Evolutionary conservation across 148 eudicot species (phyloP).

Genomic region (Camellia granthamiana): DNA sequence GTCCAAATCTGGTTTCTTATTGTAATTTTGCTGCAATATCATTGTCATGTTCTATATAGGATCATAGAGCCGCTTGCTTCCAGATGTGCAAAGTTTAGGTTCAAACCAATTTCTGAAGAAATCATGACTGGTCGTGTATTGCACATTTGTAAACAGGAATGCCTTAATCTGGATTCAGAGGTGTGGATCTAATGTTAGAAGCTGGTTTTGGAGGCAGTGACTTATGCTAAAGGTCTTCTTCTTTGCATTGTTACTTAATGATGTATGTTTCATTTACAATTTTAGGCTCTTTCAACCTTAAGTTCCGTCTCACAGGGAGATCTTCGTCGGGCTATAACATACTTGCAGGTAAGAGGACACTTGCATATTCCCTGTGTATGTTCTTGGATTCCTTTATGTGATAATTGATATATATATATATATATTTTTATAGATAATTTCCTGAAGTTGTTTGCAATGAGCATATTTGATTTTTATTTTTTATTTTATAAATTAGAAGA

Average conservation of each 20-base stretch:
- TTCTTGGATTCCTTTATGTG: not conserved
- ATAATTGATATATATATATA: not conserved
- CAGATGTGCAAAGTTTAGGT: conserved; percentile 95
- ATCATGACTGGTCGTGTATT: conserved; percentile 72
- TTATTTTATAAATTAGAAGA: too few species aligned
- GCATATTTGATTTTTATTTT: not conserved
- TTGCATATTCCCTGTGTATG: not conserved
- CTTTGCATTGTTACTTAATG: conserved; percentile 8
- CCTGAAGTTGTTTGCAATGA: not conserved
- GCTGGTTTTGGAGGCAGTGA: not conserved
- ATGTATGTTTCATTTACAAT: conserved; percentile 5
- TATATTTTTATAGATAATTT: not conserved
- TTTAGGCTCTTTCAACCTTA: conserved; percentile 81
- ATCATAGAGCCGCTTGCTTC: conserved; percentile 96
- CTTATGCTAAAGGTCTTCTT: conserved; percentile 11
- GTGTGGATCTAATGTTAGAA: conserved; percentile 31
- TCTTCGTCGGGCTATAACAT: conserved; percentile 92
- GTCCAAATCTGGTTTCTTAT: not conserved
- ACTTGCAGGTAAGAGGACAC: conserved; percentile 63
- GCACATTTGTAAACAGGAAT: conserved; percentile 85
- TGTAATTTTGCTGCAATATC: conserved; percentile 8
- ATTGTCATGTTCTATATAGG: conserved; percentile 39
- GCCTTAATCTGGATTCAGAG: conserved; percentile 79
- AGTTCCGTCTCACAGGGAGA: conserved; percentile 96
- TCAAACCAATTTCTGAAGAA: conserved; percentile 88